Base-by-base conservation (phyloP, 371 early-diverging fungal species). In the Mortierella sp. region DNA sequence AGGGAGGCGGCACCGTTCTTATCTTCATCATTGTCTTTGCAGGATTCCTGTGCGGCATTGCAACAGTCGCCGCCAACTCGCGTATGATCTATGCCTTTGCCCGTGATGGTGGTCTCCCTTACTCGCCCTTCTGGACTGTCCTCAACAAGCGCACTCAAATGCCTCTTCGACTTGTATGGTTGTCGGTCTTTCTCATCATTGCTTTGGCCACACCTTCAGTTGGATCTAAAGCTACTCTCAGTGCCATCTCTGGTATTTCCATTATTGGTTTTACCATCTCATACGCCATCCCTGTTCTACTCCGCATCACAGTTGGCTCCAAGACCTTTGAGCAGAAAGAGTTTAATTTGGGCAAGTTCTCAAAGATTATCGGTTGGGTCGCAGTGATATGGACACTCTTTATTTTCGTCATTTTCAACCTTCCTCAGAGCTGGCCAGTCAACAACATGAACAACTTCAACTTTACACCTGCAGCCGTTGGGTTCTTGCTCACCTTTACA, bases 61-160 rank as follows among this genome's bases (percentile, higher is more conserved):
- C 88, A 37, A 84, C 88, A 1, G 83, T 86, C 4, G 83, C 89
- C 3, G 87, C 91, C 58, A 90, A 88, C 71, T 90, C 91, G 10
- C 88, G 93, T 52, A 92, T 91, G 92, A 86, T 93, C 22, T 94
- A 93, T 70, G 93, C 93, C 9, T 93, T 94, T 85, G 90, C 93
- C 22, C 87, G 94, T 72, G 93, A 93, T 78, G 92, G 92, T 24
- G 93, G 86, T 75, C 84, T 28, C 77, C 90, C 57, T 20, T 84
- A 61, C 58, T 81, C 83, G 3, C 61, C 60, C 3, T 35, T 26
- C 37, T 72, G 87, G 58, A 73, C 71, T 16, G 74, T 74, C 14
- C 70, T 88, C 61, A 86, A 88, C 75, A 66, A 72, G 63, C 52
- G 68, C 77, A 73, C 75, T 47, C 84, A 39, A 84, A 88, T 64